Base-by-base conservation (phyloP, 768 basidiomycete species). In the Boletellus ananiceps region DNA sequence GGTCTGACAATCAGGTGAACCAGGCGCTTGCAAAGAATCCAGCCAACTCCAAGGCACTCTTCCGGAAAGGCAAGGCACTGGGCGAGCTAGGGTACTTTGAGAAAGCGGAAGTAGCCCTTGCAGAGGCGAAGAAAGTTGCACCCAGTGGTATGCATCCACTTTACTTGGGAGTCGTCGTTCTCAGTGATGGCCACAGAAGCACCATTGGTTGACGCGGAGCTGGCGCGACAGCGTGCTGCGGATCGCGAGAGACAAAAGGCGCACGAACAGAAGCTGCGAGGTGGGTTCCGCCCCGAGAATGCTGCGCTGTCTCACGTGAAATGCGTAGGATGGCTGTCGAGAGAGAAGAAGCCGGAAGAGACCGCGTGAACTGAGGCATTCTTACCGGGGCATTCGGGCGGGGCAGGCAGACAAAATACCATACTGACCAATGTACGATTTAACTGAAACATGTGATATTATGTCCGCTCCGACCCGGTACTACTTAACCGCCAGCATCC, bases 81-180 rank as follows among this genome's bases (percentile, higher is more conserved):
- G 84, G 83, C 23, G 87, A 91, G 60, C 76, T 77, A 53, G 89
- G 90, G 2, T 88, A 73, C 60, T 83, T 81, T 52, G 87, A 90
- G 55, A 86, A 82, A 59, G 83, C 88, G 1, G 75, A 82, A 51
- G 78, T 74, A 54, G 74, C 83, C 35, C 71, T 91, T 23, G 70
- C 79, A 43, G 85, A 88, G 21, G 65, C 88, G 34, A 80, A 83
- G 58, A 74, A 71, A 58, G 77, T 86, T 63, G 81, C 79, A 48
- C 78, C 83, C 13, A 58, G 74, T 52, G 86, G 89, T 83, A 57
- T 12, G 50, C 14, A 23, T 29, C 33, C 18, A 2, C 25, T 21
- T 49, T 37, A 7, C 16, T 50, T 35, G 8, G 9, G 18, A 25
- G 23, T 27, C 33, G 16, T 19, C 11, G 27, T 27, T 14, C 25